Base-by-base conservation (phyloP, 140 eudicot genomes). In the Flaveria floridana region DNA sequence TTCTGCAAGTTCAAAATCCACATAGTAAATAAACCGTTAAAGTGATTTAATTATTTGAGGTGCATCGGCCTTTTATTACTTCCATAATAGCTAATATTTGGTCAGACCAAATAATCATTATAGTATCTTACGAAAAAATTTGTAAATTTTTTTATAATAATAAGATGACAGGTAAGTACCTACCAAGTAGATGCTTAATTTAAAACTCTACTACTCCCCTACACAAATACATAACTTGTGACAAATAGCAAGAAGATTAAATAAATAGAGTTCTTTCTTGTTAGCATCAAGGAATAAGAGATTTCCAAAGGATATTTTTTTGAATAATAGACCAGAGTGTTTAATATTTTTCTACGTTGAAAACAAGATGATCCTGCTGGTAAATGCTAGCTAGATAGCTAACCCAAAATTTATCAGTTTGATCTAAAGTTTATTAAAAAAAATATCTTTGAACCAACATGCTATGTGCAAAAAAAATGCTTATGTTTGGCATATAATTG, bases 301-400 rank as follows among this genome's bases (percentile, higher is more conserved):
- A 42, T 8, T 10, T 10, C 48, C 55, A 48, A 48, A 13, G 55
- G 6, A 48, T 48, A 48, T 48, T 1, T 13, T 48, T 48, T 6
- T 13, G 55, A 48, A 12, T 48, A 48, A 13, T 13, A 48, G 16
- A 15, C 16, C 16, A 15, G 55, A 13, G 55, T 57, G 26, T 20
- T 57, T 57, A 20, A 19, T 3, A 23, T 59, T 59, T 59, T 59
- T 12, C 39, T 59, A 10, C 13, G 16, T 59, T 59, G 39, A 59
- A 59, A 59, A 57, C 34, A 9, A 23, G 39, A 59, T 12, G 66
- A 26, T 62, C 4, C 34, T 30, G 34, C 47, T 64, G 4, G 23
- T 15, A 64, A 62, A 25, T 62, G 42, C 68, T 13, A 26, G 68
- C 68, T 59, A 62, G 68, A 62, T 28, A 12, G 20, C 42, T 23